phyloP scores from a whole-genome alignment of 129 eudicot genomes.

The Sambucus nigra region DNA sequence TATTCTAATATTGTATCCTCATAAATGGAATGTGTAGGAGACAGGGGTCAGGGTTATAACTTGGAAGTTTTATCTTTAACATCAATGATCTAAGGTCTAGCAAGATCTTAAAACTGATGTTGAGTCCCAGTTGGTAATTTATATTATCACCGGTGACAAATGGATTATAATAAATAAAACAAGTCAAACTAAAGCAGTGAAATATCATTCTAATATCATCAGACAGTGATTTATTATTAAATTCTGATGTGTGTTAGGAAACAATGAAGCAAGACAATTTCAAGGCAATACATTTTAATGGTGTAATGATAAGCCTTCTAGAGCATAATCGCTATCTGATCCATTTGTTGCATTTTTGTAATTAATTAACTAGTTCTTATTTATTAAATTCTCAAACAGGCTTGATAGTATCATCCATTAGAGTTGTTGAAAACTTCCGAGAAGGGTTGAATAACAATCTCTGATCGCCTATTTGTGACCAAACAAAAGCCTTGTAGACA shows the following conservation, averaged over 20 bases:
- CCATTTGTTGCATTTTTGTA: background rate
- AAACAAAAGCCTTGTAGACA: background rate
- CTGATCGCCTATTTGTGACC: slow-evolving; percentile 7
- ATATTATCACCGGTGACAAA: too few species aligned
- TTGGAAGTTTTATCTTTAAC: too few species aligned
- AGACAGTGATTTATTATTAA: too few species aligned
- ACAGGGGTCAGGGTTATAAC: too few species aligned
- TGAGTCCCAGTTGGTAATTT: too few species aligned
- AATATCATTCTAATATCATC: background rate
- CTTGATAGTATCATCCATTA: background rate
- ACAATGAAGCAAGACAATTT: background rate
- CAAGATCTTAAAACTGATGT: too few species aligned
- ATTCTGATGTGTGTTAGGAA: background rate
- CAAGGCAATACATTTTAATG: background rate
- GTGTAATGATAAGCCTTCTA: slow-evolving; percentile 2
- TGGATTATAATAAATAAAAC: too few species aligned
- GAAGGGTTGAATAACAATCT: background rate
- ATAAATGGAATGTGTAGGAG: too few species aligned
- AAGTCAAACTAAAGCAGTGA: slow-evolving; percentile 3
- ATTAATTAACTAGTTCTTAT: background rate
- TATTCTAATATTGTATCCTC: too few species aligned
- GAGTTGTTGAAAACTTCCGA: background rate
- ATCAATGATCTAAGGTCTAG: too few species aligned
- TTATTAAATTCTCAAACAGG: background rate
- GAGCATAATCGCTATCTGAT: slow-evolving; percentile 3